phyloP scores from a whole-genome alignment of 1,284 basidiomycete species.

The Moesziomyces sp. region DNA sequence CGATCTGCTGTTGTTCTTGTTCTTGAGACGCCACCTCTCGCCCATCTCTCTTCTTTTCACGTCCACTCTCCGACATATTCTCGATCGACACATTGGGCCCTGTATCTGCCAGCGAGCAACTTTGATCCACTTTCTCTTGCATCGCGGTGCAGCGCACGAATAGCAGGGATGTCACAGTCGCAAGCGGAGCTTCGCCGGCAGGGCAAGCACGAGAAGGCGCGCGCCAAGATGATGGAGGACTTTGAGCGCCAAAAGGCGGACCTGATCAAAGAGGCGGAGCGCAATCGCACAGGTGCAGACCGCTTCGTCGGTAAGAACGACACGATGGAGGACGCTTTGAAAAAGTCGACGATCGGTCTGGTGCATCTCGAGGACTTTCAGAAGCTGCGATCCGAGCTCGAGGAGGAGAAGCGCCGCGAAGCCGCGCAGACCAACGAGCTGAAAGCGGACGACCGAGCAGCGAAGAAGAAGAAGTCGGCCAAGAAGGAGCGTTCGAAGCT shows the following conservation, averaged over 20 bases:
- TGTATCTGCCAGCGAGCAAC: too few species aligned
- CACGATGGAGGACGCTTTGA: constrained; percentile 91
- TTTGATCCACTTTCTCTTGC: too few species aligned
- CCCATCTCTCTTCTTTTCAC: neutral
- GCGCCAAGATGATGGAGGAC: constrained; percentile 73
- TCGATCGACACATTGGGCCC: too few species aligned
- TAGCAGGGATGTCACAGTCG: constrained; percentile 46
- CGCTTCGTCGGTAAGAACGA: constrained; percentile 95
- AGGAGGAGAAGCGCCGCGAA: constrained; percentile 89
- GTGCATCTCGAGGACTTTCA: constrained; percentile 90
- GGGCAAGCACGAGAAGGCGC: constrained; percentile 55
- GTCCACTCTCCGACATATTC: too few species aligned
- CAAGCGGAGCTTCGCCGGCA: constrained; percentile 49
- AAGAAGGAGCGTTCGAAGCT: constrained; percentile 87
- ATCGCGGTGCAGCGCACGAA: neutral
- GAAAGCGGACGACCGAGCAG: constrained; percentile 26
- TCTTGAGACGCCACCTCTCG: too few species aligned
- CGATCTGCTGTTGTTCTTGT: too few species aligned
- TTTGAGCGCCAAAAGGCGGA: constrained; percentile 88
- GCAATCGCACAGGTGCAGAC: constrained; percentile 70
- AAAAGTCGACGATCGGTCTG: constrained; percentile 91
- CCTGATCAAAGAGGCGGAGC: constrained; percentile 72
- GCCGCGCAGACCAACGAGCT: constrained; percentile 74
- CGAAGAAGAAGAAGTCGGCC: constrained; percentile 78
- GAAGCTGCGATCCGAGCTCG: constrained; percentile 80